These are phyloP conservation scores for Dendrobium chrysotoxum DNA, from an alignment of 106 monocot genomes.

Conservation along the genomic window DNA sequence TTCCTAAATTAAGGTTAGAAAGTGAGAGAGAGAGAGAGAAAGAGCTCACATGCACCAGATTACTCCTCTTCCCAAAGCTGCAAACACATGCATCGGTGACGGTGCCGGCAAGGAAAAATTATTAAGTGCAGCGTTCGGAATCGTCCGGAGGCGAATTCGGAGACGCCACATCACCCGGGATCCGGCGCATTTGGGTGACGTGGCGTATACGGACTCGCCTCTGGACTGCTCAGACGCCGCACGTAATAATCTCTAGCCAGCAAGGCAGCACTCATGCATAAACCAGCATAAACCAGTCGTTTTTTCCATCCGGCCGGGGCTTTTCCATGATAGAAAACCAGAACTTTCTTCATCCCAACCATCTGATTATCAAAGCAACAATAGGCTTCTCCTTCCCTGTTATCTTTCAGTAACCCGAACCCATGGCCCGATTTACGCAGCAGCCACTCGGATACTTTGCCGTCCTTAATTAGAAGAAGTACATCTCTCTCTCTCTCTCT, in stretches of 20 bases:
- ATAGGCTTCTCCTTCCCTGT: slow-evolving; percentile 65
- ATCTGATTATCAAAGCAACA: slow-evolving; percentile 21
- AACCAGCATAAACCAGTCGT: slow-evolving; percentile 94
- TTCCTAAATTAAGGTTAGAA: no score
- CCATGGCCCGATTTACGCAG: slow-evolving; percentile 52
- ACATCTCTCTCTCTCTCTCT: slow-evolving; percentile 52
- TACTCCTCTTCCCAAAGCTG: slow-evolving; percentile 15
- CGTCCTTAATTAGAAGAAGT: slow-evolving; percentile 62
- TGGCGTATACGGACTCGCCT: no score
- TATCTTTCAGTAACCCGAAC: slow-evolving; percentile 80
- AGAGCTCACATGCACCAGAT: neutral
- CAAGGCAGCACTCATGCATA: slow-evolving; percentile 80
- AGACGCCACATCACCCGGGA: no score
- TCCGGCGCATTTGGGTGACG: no score
- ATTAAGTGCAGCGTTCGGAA: no score
- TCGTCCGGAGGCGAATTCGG: no score
- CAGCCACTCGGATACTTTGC: slow-evolving; percentile 48
- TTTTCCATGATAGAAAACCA: slow-evolving; percentile 70
- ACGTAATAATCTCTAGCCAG: no score
- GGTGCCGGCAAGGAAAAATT: no score
- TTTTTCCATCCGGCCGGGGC: slow-evolving; percentile 35
- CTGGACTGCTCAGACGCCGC: no score
- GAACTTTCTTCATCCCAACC: slow-evolving; percentile 71
- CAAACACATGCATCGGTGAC: neutral
- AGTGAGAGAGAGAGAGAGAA: no score